Base-by-base conservation (phyloP, 805 yeast genomes). In the Helenozyma rhizophorensis region DNA sequence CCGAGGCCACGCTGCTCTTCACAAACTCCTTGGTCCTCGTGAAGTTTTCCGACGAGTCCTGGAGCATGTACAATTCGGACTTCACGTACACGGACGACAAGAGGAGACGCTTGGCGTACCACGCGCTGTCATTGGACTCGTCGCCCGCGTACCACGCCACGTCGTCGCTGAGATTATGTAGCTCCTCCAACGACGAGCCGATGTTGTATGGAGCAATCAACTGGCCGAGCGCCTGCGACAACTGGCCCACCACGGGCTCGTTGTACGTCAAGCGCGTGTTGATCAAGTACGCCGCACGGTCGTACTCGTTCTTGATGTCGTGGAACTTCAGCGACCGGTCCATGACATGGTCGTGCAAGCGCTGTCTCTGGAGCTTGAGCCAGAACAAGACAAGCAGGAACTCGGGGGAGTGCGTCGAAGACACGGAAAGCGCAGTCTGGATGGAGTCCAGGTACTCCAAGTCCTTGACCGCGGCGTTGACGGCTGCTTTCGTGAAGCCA, bases 71-170 rank as follows among this genome's bases (percentile, higher is more conserved):
- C 40, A 86, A 61, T 56, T 90, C 97, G 24, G 83, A 63, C 23
- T 81, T 74, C 2, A 83, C 83, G 55, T 84, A 86, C 2, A 83
- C 72, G 2, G 83, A 68, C 15, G 84, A 72, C 11, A 90, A 53
- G 7, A 83, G 72, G 11, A 82, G 62, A 43, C 98, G 68, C 52
- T 88, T 84, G n/a, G 94, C 67, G 57, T 90, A 90, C 98, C 98
- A 90, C 3, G 86, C 82, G 54, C 83, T 80, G 56, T 87, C 96
- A 43, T 78, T 78, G 14, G 93, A 74, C 33, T 58, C 51, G 53
- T 89, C 97, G 9, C 89, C 93, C 0, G 95, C 78, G 46, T 76
- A 78, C 56, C 61, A 87, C 27, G 85, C 74, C 38, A 90, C 69
- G 53, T 93, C 97, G 60, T 90, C 97, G 9, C 87, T 71, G 35